Evolutionary conservation across 2,329 filamentous ascomycete genomes (phyloP).

Genomic region (Cordyceps tenuipes): DNA sequence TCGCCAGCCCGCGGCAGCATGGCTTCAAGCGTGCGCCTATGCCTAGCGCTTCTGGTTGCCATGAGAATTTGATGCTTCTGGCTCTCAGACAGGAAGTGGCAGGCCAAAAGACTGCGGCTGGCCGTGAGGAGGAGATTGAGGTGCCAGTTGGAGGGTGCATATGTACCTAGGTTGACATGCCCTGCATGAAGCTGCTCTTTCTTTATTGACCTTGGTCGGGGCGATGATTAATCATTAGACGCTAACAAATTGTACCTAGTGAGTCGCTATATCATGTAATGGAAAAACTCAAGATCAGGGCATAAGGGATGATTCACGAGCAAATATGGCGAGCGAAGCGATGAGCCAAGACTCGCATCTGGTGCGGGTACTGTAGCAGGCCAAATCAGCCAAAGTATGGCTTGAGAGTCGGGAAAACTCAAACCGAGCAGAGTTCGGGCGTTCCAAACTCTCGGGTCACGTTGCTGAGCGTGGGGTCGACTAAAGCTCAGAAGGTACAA

Average conservation of each 20-base stretch:
- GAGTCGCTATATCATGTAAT: too few relatives aligned
- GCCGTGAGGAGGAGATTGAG: too few relatives aligned
- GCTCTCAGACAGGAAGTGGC: neutral
- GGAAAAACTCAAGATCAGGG: too few relatives aligned
- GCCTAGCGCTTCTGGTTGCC: neutral
- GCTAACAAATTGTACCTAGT: too few relatives aligned
- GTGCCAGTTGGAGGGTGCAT: constrained; percentile 3
- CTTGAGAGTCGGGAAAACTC: neutral
- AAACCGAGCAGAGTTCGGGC: neutral
- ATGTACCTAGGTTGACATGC: neutral
- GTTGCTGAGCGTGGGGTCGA: neutral
- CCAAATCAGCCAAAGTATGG: neutral
- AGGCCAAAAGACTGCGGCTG: neutral
- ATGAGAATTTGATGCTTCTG: neutral
- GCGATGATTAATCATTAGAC: too few relatives aligned
- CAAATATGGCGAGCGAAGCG: too few relatives aligned
- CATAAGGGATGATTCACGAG: too few relatives aligned
- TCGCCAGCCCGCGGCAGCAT: neutral
- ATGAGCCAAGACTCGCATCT: too few relatives aligned
- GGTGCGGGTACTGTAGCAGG: too few relatives aligned
- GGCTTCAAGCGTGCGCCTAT: neutral
- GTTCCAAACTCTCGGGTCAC: neutral
- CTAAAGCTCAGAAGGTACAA: neutral
- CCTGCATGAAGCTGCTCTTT: neutral
- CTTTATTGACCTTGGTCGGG: too few relatives aligned